Evolutionary conservation across 2,329 filamentous ascomycete genomes (phyloP), one percentile per base, ranked within the genome.

Genomic region (Monilinia laxa): DNA sequence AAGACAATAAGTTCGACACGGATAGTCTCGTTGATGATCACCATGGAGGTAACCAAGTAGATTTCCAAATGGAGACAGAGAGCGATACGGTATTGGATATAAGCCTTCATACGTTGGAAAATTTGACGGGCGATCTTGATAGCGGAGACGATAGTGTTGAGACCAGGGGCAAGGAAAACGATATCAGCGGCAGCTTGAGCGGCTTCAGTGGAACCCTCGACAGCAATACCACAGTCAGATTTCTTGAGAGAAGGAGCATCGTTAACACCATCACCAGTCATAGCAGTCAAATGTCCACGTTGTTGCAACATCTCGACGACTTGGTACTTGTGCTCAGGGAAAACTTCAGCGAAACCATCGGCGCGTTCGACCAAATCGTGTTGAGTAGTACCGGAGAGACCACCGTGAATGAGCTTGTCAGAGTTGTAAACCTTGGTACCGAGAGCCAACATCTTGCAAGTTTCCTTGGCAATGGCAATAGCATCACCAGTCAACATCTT

Each of bases 221-320:
- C 92, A 71, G 92, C 93, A 81, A 97, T 96, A 85, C 92, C 93
- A 75, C 92, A 96, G 81, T 97, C 92, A 40, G 92, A 92, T 84
- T 94, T 96, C 84, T 96, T 96, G 78, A 96, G 83, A 23, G 92
- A 96, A 70, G 92, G 91, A 75, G 92, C 92, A 79, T 96, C 92
- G 83, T 96, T 96, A 82, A 96, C 92, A 86, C 92, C 92, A 74
- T 96, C 93, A 85, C 92, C 92, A 81, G 92, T 96, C 92, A 96
- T 96, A 79, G 92, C 93, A 81, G 96, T 92, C 59, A 96, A 87
- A 81, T 96, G 93, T 73, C 92, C 92, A 87, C 92, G 91, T 83
- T 94, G 90, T 82, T 96, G 92, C 67, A 96, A 86, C 77, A 96
- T 96, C 81, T 96, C 92, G 75, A 96, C 92, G 80, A 95, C 91